Conservation (phyloP, 208 protist genomes). For the Acanthamoeba triangularis region DNA sequence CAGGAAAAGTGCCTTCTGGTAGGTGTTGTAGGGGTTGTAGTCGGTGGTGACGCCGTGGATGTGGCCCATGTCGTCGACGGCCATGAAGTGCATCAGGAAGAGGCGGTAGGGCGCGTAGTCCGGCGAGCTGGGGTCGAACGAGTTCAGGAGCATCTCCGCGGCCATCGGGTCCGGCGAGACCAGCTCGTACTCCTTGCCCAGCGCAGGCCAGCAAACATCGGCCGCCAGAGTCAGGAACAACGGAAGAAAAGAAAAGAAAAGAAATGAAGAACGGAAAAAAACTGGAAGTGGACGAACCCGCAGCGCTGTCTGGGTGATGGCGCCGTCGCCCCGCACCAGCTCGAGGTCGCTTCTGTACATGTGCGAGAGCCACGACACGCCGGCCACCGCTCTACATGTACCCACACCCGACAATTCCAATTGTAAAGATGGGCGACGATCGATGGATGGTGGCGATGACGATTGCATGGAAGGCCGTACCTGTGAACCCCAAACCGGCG, state of each 20-base stretch:
- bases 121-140: not conserved
- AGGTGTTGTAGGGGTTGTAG: slow-evolving; percentile 59
- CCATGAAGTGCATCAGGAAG: slow-evolving; percentile 47
- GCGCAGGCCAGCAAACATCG: no score
- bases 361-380: not conserved
- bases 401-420: no score
- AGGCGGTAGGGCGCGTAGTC: slow-evolving; percentile 31
- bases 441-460: not conserved
- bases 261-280: no score
- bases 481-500: not conserved
- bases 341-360: slow-evolving; percentile 56
- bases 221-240: no score
- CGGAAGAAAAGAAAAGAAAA: no score
- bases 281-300: not conserved
- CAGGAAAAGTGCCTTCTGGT: slow-evolving; percentile 6
- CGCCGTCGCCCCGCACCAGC: not conserved
- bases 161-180: slow-evolving; percentile 22
- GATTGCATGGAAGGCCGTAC: not conserved
- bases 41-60: slow-evolving; percentile 18
- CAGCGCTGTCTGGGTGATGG: not conserved
- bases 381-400: not conserved
- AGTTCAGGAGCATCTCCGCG: slow-evolving; percentile 24
- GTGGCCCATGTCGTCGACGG: slow-evolving; percentile 44
- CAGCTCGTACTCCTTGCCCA: slow-evolving; percentile 50
- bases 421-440: not conserved